Evolutionary conservation across 1,284 basidiomycete species (phyloP).

Genomic region (Ceratobasidium sp.): DNA sequence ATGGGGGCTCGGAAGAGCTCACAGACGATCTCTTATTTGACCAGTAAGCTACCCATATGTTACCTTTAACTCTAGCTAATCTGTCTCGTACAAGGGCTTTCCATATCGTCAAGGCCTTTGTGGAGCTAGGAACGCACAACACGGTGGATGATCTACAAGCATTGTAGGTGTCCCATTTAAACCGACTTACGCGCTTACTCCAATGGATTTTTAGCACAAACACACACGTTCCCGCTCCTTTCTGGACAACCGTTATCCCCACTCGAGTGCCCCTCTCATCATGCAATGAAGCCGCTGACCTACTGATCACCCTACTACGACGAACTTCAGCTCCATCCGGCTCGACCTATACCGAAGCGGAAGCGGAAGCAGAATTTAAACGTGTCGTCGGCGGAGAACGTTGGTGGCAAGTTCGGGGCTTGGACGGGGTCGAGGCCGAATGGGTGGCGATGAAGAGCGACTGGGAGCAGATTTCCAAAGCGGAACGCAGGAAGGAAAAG

Average conservation of each 20-base stretch:
- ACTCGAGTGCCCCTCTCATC: conserved; percentile 31
- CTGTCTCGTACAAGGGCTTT: conserved; percentile 57
- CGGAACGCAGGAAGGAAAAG: conserved; percentile 38
- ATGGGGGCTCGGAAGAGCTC: conserved; percentile 52
- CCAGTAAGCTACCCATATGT: conserved; percentile 55
- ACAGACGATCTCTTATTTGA: conserved; percentile 68
- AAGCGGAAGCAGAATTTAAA: conserved; percentile 36
- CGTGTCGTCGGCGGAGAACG: conserved; percentile 41
- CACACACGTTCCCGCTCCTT: conserved; percentile 34
- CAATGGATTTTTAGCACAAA: conserved; percentile 22
- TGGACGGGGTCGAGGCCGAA: conserved; percentile 44
- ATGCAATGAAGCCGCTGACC: conserved; percentile 34
- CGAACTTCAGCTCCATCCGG: conserved; percentile 32
- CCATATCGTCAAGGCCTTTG: conserved; percentile 70
- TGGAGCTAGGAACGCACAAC: conserved; percentile 63
- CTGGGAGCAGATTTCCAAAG: conserved; percentile 40
- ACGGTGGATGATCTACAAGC: conserved; percentile 66
- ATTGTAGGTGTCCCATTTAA: conserved; percentile 48
- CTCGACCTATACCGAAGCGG: conserved; percentile 22
- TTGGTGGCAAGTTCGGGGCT: conserved; percentile 45
- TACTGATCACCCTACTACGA: conserved; percentile 29
- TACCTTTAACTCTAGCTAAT: neutral
- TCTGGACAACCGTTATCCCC: conserved; percentile 39
- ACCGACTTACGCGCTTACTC: neutral
- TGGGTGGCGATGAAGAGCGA: conserved; percentile 44